phyloP scores from a whole-genome alignment of 1,284 basidiomycete species.

The Heterobasidion parviporum region DNA sequence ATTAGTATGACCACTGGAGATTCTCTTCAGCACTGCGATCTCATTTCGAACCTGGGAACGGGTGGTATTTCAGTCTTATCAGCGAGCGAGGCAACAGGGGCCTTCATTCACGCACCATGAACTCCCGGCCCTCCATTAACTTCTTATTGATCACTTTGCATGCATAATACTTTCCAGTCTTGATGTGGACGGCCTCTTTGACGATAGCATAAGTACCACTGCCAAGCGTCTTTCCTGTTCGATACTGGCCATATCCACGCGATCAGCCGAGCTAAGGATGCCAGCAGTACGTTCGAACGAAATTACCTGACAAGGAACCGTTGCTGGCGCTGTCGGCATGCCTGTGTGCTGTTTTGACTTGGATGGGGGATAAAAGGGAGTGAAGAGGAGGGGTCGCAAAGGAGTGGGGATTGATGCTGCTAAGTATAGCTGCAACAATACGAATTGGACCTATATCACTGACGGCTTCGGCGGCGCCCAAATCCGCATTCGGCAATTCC shows the following conservation, averaged over 20 bases:
- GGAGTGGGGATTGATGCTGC: neutral
- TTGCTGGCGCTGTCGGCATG: conserved; percentile 18
- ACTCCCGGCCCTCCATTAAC: conserved; percentile 90
- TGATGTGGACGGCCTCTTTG: conserved; percentile 94
- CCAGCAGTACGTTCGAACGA: conserved; percentile 10
- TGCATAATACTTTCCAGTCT: conserved; percentile 80
- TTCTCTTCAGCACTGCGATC: conserved; percentile 90
- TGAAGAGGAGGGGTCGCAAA: neutral
- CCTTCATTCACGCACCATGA: conserved; percentile 56
- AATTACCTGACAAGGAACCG: conserved; percentile 57
- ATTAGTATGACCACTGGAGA: conserved; percentile 87
- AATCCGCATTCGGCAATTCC: neutral
- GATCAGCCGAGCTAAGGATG: conserved; percentile 8
- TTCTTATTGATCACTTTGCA: conserved; percentile 97
- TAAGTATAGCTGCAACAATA: neutral
- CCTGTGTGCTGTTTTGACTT: neutral
- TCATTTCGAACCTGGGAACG: conserved; percentile 82
- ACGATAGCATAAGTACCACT: conserved; percentile 91
- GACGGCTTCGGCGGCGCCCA: neutral
- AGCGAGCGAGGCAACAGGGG: neutral
- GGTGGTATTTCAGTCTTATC: neutral
- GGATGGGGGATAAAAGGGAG: neutral
- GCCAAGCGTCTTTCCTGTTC: conserved; percentile 87
- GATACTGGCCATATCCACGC: conserved; percentile 49
- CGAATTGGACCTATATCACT: neutral